Percentiles rank a stretch among this genome's conserved stretches.
Evolutionary conservation across 345 rosid species (phyloP).

Genomic region (Combretum micranthum): DNA sequence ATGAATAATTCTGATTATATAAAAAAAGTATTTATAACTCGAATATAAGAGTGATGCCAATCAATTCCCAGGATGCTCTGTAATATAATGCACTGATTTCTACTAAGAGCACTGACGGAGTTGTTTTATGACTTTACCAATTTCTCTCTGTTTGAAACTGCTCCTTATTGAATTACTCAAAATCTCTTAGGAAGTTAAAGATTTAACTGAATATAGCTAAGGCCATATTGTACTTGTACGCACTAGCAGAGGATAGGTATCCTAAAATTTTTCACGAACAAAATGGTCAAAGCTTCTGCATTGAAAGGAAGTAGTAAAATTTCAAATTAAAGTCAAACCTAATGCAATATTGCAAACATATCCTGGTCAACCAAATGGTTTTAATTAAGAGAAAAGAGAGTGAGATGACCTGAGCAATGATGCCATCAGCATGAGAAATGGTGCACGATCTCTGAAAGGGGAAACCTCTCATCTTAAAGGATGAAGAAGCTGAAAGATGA

Average conservation of each 20-base stretch:
- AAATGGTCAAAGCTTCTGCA: too few species aligned
- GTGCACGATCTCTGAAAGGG: slow-evolving; percentile 81
- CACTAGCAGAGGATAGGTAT: too few species aligned
- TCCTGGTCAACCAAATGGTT: neutral
- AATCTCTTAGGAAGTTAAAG: neutral
- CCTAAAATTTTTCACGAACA: too few species aligned
- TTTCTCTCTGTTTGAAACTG: too few species aligned
- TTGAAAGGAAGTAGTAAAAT: too few species aligned
- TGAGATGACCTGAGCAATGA: slow-evolving; percentile 64
- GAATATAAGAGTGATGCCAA: neutral
- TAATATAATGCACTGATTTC: too few species aligned
- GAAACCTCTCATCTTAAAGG: slow-evolving; percentile 53
- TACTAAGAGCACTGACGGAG: too few species aligned
- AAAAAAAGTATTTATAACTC: neutral
- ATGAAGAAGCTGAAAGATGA: slow-evolving; percentile 12
- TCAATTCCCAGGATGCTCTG: neutral
- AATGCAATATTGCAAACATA: neutral
- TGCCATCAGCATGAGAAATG: slow-evolving; percentile 47
- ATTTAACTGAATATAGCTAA: too few species aligned
- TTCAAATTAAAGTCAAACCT: neutral
- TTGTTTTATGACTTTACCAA: too few species aligned
- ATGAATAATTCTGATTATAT: neutral
- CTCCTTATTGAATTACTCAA: too few species aligned
- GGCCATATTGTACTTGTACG: too few species aligned
- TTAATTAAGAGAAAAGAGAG: neutral